Evolutionary conservation across 2,329 filamentous ascomycete genomes (phyloP), one percentile per base, ranked within the genome.

Genomic region (Leptographium wingfieldii): DNA sequence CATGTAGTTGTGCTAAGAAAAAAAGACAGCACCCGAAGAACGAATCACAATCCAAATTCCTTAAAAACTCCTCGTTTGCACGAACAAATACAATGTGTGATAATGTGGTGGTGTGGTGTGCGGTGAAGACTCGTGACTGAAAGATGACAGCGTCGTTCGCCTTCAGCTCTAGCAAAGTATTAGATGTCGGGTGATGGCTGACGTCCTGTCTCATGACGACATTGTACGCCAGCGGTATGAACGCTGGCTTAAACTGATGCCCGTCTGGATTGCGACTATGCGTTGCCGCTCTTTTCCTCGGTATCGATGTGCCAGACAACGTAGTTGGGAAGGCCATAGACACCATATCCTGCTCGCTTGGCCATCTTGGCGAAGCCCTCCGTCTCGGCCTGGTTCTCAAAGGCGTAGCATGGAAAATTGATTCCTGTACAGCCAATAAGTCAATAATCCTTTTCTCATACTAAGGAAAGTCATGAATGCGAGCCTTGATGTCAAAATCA

Each of bases 321-420:
- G 71, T 99, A 99, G 73, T 99, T 99, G 51, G 92, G 94, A 60
- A 99, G 78, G 54, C 94, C 94, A 66, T 90, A 83, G 31, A 99
- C 94, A 69, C 90, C 81, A 71, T 96, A 97, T 53, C 94, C 94
- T 22, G 94, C 94, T 64, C 91, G 82, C 77, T 95, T 96, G 62
- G 94, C 94, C 94, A 99, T 99, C 73, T 95, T 96, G 46, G 94
- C 94, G 69, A 99, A 99, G 7, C 94, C 94, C 75, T 99, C 94
- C 5, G 94, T 99, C 74, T 99, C 94, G 64, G 94, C 94, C 76
- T 99, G 94, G 73, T 99, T 97, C 72, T 99, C 94, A 71, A 99
- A 99, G 3, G 94, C 82, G 69, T 99, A 99, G 70, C 85, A 86
- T 10, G 94, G 94, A 73, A 99, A 99, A 74, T 99, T 99, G 77